Evolutionary conservation across 1,284 basidiomycete genomes (phyloP).

Genomic region (Marasmius sp.): DNA sequence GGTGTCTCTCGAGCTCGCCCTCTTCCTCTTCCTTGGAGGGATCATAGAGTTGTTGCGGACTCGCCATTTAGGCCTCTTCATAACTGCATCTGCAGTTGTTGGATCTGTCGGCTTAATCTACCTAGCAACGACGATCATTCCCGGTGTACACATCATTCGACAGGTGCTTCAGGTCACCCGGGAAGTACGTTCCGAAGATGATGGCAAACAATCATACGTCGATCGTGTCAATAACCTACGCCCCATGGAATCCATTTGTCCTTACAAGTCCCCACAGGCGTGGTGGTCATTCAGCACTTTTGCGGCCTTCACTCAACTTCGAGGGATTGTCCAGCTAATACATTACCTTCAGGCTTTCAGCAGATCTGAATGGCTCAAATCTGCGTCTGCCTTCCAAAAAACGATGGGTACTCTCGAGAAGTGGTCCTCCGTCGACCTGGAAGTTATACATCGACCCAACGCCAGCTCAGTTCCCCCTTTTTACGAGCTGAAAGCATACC

Average conservation of each 20-base stretch:
- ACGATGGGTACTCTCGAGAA: background rate
- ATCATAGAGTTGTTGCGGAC: constrained; percentile 3
- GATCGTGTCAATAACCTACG: background rate
- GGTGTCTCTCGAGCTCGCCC: background rate
- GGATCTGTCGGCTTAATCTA: background rate
- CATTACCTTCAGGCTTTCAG: background rate
- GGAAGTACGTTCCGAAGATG: background rate
- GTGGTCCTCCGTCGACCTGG: background rate
- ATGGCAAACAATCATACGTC: background rate
- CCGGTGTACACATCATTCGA: background rate
- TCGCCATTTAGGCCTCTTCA: background rate
- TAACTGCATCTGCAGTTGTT: background rate
- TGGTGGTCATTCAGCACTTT: background rate
- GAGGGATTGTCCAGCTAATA: background rate
- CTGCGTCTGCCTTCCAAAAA: background rate
- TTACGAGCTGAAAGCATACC: background rate
- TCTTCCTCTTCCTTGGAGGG: constrained; percentile 4
- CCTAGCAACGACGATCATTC: background rate
- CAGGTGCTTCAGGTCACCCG: too few relatives aligned
- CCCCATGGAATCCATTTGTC: background rate
- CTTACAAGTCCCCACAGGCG: background rate
- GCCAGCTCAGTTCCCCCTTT: background rate
- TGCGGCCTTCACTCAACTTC: background rate
- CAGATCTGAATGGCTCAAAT: background rate
- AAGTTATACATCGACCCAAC: background rate